Evolutionary conservation across 768 basidiomycete species (phyloP).

Genomic region (Mycena haematopus): DNA sequence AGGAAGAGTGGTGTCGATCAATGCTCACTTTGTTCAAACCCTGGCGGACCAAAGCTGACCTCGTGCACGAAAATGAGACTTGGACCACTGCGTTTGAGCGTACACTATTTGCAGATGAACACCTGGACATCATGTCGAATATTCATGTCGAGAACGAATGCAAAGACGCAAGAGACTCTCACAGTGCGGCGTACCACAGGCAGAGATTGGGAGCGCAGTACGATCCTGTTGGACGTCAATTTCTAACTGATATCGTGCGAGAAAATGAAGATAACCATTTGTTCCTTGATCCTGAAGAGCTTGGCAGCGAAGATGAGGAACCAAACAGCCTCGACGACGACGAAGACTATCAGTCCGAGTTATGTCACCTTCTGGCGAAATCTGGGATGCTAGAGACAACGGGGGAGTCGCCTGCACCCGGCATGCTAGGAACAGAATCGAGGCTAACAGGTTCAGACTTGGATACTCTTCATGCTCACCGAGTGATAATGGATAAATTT

Average conservation of each 20-base stretch:
- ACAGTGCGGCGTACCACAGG: neutral
- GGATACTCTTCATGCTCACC: neutral
- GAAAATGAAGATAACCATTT: neutral
- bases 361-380: neutral
- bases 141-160: conserved; percentile 16
- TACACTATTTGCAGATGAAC: neutral
- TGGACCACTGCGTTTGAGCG: neutral
- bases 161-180: conserved; percentile 4
- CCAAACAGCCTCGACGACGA: neutral
- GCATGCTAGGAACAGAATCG: neutral
- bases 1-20: neutral
- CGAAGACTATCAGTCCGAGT: neutral
- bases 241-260: neutral
- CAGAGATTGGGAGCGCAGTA: neutral
- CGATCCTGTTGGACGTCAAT: neutral
- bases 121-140: neutral
- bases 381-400: neutral
- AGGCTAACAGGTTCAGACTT: neutral
- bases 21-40: neutral
- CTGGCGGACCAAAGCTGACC: neutral
- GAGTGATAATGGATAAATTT: neutral
- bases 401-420: neutral
- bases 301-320: neutral
- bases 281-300: neutral
- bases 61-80: neutral